These are phyloP conservation scores for Yamadazyma friedrichii DNA, from an alignment of 1,139 yeast species.

Conservation along the genomic window DNA sequence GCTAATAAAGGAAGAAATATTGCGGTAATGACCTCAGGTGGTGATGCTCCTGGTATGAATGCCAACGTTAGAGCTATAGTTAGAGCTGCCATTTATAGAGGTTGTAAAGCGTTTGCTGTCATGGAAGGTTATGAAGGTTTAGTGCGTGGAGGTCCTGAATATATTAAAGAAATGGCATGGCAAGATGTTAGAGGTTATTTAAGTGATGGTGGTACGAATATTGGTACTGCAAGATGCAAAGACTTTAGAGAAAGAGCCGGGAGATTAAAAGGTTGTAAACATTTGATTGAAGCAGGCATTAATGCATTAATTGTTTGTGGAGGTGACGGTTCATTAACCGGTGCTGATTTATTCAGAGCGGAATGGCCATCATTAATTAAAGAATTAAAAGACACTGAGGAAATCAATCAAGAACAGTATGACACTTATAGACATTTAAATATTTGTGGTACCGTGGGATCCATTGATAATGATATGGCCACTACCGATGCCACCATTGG, in stretches of 20 bases:
- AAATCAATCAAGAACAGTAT: slow-evolving; percentile 56
- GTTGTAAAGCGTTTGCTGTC: slow-evolving; percentile 93
- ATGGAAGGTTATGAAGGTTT: slow-evolving; percentile 96
- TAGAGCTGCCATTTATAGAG: slow-evolving; percentile 80
- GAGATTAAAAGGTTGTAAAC: slow-evolving; percentile 76
- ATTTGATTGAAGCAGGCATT: slow-evolving; percentile 83
- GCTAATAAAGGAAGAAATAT: slow-evolving; percentile 49
- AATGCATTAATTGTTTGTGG: slow-evolving; percentile 98
- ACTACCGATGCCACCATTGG: slow-evolving; percentile 96
- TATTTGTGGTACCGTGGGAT: slow-evolving; percentile 94
- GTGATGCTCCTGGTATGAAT: slow-evolving; percentile 99
- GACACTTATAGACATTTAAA: slow-evolving; percentile 69
- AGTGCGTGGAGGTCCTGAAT: slow-evolving; percentile 70
- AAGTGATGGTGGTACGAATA: slow-evolving; percentile 89
- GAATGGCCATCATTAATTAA: slow-evolving; percentile 89
- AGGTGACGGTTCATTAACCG: slow-evolving; percentile 97
- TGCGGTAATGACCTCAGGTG: slow-evolving; percentile 97
- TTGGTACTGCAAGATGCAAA: slow-evolving; percentile 93
- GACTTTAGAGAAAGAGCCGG: slow-evolving; percentile 85
- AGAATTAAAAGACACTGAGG: slow-evolving; percentile 59
- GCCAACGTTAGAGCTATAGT: slow-evolving; percentile 94
- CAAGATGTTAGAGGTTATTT: slow-evolving; percentile 91
- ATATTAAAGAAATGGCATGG: slow-evolving; percentile 82
- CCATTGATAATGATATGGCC: slow-evolving; percentile 97
- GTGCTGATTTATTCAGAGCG: slow-evolving; percentile 89